Evolutionary conservation across 176 grass and related monocot species (phyloP), one percentile per base, ranked within the genome.

Genomic region (Areca catechu): DNA sequence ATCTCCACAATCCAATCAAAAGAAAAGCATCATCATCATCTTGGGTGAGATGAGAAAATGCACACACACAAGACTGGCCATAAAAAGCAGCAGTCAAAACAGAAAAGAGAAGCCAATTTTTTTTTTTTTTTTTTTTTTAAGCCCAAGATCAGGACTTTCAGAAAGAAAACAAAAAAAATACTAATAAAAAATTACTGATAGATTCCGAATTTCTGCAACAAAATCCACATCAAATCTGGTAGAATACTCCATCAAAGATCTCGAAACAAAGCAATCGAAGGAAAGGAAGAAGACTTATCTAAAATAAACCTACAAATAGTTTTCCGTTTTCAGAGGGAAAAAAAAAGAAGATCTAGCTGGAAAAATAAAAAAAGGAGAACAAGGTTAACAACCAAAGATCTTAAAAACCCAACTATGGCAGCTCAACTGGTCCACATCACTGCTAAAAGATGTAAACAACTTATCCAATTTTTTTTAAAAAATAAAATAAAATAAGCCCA

Each of bases 51-150:
- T 24, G 34, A 43, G 34, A 43, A 43, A 43, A 43, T 43, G 34
- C 34, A 12, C 34, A 37, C 61, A 63, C 19, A 17, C 20, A 49
- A 49, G 34, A 24, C 20, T 63, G 47, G 5, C 52, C 20, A 15
- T 51, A 71, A 63, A 59, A 54, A 69, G 56, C 59, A 65, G 22
- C 30, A 59, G 76, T 78, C 67, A 78, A 78, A 75, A 49, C 62
- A 66, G 34, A 67, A 67, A 67, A 37, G 53, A 75, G 50, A 56
- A 29, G 10, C 53, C 25, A 56, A 78, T 19, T 22, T 76, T 43
- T 60, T 67, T 59, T 53, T 59, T 47, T 67, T 60, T 16, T 37
- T 43, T 12, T 43, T 29, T 29, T 29, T 29, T 1, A 48, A 50
- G 10, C 9, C 34, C 34, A 64, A 23, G 61, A 64, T 50, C 10